A percentile compares a stretch with the other conserved stretches of the same genome.
Evolutionary conservation across 2,329 filamentous ascomycete species (phyloP).

Genomic region (Thielaviopsis musarum): DNA sequence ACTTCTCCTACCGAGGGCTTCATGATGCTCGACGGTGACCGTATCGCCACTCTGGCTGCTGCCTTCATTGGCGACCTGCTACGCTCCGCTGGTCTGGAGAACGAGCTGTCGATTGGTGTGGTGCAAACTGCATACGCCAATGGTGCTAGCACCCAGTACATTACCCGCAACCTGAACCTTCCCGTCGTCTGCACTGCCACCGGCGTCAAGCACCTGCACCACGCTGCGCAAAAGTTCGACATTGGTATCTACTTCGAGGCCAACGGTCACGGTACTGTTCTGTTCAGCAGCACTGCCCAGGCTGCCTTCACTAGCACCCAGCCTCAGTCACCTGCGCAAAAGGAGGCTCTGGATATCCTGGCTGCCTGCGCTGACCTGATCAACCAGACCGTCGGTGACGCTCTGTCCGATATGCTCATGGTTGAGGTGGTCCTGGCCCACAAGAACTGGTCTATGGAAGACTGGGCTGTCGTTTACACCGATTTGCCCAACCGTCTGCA

Average conservation of each 20-base stretch:
- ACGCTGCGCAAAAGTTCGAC: constrained; percentile 88
- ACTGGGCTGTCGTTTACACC: constrained; percentile 85
- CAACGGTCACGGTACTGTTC: constrained; percentile 90
- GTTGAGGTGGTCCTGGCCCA: constrained; percentile 93
- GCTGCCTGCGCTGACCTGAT: constrained; percentile 75
- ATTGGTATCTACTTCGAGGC: constrained; percentile 97
- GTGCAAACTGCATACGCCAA: constrained; percentile 98
- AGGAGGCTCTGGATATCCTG: constrained; percentile 73
- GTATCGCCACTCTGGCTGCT: constrained; percentile 85
- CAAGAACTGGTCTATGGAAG: constrained; percentile 76
- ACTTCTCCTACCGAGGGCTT: constrained; percentile 67
- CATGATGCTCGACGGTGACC: constrained; percentile 87
- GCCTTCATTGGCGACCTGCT: constrained; percentile 86
- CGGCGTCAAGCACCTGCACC: constrained; percentile 93
- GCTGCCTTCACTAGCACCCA: constrained; percentile 61
- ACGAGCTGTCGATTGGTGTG: constrained; percentile 77
- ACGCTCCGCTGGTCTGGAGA: constrained; percentile 58
- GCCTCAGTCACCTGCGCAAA: constrained; percentile 81
- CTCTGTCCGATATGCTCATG: constrained; percentile 86
- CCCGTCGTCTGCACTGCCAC: constrained; percentile 88
- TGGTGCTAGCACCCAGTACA: constrained; percentile 82
- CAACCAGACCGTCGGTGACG: constrained; percentile 96
- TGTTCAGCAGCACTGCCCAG: constrained; percentile 76
- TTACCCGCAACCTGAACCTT: constrained; percentile 72
- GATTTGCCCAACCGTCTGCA: constrained; percentile 93